Evolutionary conservation across 345 rosid genomes (phyloP).

Genomic region (Camelina sativa): DNA sequence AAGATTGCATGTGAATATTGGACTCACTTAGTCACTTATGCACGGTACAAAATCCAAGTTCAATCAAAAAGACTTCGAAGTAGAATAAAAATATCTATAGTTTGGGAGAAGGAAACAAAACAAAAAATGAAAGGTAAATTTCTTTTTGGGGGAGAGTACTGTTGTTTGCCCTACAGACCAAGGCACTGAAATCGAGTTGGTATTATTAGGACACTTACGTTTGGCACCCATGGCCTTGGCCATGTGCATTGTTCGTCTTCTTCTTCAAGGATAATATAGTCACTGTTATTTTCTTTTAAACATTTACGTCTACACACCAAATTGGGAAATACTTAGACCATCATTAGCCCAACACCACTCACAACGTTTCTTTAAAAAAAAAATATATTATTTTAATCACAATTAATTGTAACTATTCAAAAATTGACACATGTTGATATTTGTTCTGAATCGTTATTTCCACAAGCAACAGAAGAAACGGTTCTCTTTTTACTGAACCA

Average conservation of each 20-base stretch:
- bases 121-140: constrained; percentile 10
- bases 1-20: constrained; percentile 29
- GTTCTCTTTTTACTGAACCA: too few species aligned
- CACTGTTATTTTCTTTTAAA: background rate
- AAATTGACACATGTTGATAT: too few species aligned
- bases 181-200: constrained; percentile 48
- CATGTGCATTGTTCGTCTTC: constrained; percentile 45
- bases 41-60: constrained; percentile 25
- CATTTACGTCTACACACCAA: constrained; percentile 5
- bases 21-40: background rate
- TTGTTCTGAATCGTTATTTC: too few species aligned
- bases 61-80: background rate
- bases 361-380: too few species aligned
- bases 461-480: too few species aligned
- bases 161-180: constrained; percentile 45
- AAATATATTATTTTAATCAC: too few species aligned
- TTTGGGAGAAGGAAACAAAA: constrained; percentile 18
- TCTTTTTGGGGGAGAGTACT: constrained; percentile 36
- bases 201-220: constrained; percentile 36
- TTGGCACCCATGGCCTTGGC: constrained; percentile 34
- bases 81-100: background rate
- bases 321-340: constrained; percentile 2
- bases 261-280: constrained; percentile 23
- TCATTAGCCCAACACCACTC: too few species aligned
- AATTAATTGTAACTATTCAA: too few species aligned